Percentiles rank a stretch among this genome's conserved stretches.
phyloP scores from a whole-genome alignment of 1,139 yeast species.

The Nakaseomyces delphensis region DNA sequence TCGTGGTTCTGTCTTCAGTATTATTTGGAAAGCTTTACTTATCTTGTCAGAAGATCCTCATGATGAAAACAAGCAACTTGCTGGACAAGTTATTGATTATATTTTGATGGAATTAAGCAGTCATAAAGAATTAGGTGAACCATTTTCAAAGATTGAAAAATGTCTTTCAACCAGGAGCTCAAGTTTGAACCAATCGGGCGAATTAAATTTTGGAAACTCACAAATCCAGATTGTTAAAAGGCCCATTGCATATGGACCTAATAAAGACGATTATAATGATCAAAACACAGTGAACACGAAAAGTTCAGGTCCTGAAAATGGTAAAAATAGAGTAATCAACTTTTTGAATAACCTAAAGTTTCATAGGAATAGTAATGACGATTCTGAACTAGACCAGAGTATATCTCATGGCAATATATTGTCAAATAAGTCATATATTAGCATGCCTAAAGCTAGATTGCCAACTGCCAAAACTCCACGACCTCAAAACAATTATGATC shows the following conservation, averaged over 20 bases:
- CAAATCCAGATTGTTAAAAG: conserved; percentile 15
- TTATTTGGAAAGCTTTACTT: conserved; percentile 79
- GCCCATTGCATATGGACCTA: conserved; percentile 10
- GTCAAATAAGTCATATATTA: neutral
- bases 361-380: conserved; percentile 13
- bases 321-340: conserved; percentile 7
- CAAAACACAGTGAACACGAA: neutral
- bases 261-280: neutral
- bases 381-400: conserved; percentile 12
- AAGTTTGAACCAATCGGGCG: conserved; percentile 10
- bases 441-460: conserved; percentile 28
- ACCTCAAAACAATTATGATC: conserved; percentile 31
- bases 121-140: conserved; percentile 54
- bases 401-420: neutral
- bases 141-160: conserved; percentile 58
- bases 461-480: conserved; percentile 34
- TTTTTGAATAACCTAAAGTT: conserved; percentile 19
- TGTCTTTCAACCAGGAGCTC: conserved; percentile 44
- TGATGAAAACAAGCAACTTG: conserved; percentile 64
- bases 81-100: conserved; percentile 68
- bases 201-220: conserved; percentile 13
- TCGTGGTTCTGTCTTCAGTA: conserved; percentile 78
- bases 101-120: conserved; percentile 58
- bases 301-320: neutral
- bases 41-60: conserved; percentile 86